Conservation (phyloP, 305 asterid species). For the Fraxinus baroniana region DNA sequence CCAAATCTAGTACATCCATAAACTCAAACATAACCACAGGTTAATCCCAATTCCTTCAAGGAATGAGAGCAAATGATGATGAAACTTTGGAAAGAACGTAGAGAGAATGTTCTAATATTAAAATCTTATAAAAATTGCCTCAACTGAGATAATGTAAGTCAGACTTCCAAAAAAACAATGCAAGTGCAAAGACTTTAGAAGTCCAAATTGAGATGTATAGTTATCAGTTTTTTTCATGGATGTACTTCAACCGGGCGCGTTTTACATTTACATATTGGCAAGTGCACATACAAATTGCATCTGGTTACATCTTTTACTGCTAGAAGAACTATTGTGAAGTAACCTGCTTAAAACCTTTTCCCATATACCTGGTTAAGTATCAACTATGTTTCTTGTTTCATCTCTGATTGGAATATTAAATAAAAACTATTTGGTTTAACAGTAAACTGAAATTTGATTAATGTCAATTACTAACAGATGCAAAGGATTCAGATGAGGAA, state of each 20-base stretch:
- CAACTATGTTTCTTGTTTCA: not conserved
- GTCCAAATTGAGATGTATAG: not conserved
- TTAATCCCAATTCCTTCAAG: not conserved
- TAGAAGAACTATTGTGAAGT: not conserved
- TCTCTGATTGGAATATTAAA: not conserved
- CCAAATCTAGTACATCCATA: not conserved
- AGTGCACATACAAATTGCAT: not conserved
- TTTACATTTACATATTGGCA: not conserved
- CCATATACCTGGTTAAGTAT: not conserved
- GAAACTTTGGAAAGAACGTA: not conserved
- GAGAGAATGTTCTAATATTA: not conserved
- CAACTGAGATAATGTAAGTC: not conserved
- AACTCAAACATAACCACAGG: not conserved
- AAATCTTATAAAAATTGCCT: not conserved
- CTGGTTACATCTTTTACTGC: not conserved
- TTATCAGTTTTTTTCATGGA: not conserved
- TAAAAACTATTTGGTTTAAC: not conserved
- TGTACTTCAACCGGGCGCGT: not conserved
- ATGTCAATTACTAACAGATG: not conserved
- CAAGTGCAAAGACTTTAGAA: not conserved
- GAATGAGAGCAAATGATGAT: conserved; percentile 1
- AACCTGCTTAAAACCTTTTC: not conserved
- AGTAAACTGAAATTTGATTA: not conserved
- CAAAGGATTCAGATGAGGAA: not conserved
- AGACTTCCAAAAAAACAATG: not conserved